Base-by-base conservation (phyloP, 2,329 filamentous ascomycete species). In the Trichoderma polysporum region DNA sequence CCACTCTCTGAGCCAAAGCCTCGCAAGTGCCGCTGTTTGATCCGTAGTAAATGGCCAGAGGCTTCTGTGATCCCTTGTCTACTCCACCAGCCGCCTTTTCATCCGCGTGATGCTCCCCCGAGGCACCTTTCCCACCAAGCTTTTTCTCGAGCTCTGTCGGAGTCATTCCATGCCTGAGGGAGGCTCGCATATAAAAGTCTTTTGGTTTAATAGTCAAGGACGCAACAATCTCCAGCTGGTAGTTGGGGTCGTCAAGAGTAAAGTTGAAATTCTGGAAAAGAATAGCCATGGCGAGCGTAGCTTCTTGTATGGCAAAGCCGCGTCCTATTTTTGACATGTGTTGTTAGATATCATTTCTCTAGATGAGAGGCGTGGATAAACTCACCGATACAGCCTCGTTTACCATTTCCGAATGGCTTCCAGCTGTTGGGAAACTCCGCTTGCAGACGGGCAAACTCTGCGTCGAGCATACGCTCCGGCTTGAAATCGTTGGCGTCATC, bases 1-100 rank as follows among this genome's bases (percentile, higher is more conserved):
- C 88, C 12, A 93, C 75, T 31, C 85, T 81, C 69, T 89, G 84
- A 1, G 90, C 88, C 53, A 93, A 82, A 1, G 87, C 82, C 75
- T 93, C 89, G 74, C 91, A 93, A 1, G 91, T 93, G 0, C 91
- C 91, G 2, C 87, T 88, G 73, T 92, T 92, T 19, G 88, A 91
- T 2, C 91, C 91, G 73, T 91, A 93, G 50, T 89, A 85, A 22
- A 94, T 84, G n/a, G 85, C 85, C 70, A 94, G 76, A 0, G 82
- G 83, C 67, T 80, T 81, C 25, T 77, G 77, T 13, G 61, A 53
- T 37, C 13, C 47, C 27, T 58, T 31, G 6, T n/a, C 29, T 15
- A 58, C 57, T 9, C 62, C n/a, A 9, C 31, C 39, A 7, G 47
- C 49, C 3, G 22, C 54, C 13, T 49, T 45, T 25, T 62, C 39